Conservation (phyloP, 768 basidiomycete genomes). For the Hortiboletus flavorubellus region DNA sequence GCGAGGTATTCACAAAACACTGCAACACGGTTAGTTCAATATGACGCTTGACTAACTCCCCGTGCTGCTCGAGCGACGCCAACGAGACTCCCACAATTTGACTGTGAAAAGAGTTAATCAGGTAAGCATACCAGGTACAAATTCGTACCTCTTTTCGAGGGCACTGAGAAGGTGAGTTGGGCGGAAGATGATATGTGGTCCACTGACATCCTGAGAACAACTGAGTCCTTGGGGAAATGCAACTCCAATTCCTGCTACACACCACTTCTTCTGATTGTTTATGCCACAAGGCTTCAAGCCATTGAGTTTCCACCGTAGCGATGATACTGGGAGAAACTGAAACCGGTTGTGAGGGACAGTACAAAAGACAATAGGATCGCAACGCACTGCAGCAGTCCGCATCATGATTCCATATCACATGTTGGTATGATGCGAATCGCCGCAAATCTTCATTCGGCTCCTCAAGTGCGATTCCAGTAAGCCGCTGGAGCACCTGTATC, state of each 20-base stretch:
- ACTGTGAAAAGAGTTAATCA: constrained; percentile 30
- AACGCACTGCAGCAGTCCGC: constrained; percentile 41
- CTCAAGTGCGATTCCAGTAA: constrained; percentile 40
- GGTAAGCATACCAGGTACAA: neutral
- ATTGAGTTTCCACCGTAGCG: constrained; percentile 40
- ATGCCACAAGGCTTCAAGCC: constrained; percentile 53
- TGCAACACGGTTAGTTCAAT: constrained; percentile 38
- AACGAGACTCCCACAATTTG: constrained; percentile 41
- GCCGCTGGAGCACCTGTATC: constrained; percentile 27
- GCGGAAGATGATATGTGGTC: constrained; percentile 43
- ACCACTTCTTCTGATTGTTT: constrained; percentile 7
- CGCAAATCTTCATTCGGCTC: constrained; percentile 36
- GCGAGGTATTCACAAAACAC: constrained; percentile 35
- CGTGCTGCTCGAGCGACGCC: constrained; percentile 37
- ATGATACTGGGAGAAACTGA: constrained; percentile 34
- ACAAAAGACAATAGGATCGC: neutral
- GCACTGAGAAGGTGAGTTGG: constrained; percentile 40
- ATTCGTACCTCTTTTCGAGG: constrained; percentile 40
- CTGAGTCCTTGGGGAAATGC: neutral
- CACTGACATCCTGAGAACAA: constrained; percentile 22
- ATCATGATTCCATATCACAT: constrained; percentile 48
- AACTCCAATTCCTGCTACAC: neutral
- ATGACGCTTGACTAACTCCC: constrained; percentile 36
- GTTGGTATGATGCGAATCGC: constrained; percentile 52
- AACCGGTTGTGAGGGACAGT: neutral